Evolutionary conservation across 2,329 filamentous ascomycete species (phyloP), one percentile per base, ranked within the genome.

Genomic region (Xylaria sp.): DNA sequence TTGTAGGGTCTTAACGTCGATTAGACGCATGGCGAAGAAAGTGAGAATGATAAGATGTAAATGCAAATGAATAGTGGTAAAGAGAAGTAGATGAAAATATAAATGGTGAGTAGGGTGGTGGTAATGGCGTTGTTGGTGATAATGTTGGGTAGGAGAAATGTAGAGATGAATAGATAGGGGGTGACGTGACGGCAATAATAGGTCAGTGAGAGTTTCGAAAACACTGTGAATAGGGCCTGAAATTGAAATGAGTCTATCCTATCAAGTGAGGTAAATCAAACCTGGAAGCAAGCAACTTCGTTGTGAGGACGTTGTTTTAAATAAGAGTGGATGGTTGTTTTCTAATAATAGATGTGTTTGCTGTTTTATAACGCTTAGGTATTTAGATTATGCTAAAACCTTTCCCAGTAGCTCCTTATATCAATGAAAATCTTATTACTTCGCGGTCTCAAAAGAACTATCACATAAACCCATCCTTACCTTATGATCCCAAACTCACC

Each of bases 1-100:
- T 61, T 79, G 67, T 48, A 77, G 72, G 23, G 78, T 82, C 6
- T 74, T 70, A 16, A 78, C 74, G 65, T 82, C 75, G 55, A 82
- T 77, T 27, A 82, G 77, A 47, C 79, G 77, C 80, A 82, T 82
- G 21, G 48, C 70, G 64, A 3, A 32, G 9, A 6, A 3, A 32
- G 3, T 1, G 13, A 50, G 1, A 16, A 4, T 62, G 13, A 16
- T 44, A 40, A 32, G 21, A 29, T 37, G 32, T 1, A 9, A 35
- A 35, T 9, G 32, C 32, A 18, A 13, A 40, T 47, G 44, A 10
- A 21, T 21, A 21, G n/a, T 9, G n/a, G 44, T 18, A 16, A 3
- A 40, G 35, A 8, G 3, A 16, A 12, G 53, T 6, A 9, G 12
- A 40, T 32, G 47, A 48, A 5, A 16, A 18, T 21, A 3, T 5